These are phyloP conservation scores for Litchi chinensis DNA, from an alignment of 345 rosid species.

Conservation along the genomic window DNA sequence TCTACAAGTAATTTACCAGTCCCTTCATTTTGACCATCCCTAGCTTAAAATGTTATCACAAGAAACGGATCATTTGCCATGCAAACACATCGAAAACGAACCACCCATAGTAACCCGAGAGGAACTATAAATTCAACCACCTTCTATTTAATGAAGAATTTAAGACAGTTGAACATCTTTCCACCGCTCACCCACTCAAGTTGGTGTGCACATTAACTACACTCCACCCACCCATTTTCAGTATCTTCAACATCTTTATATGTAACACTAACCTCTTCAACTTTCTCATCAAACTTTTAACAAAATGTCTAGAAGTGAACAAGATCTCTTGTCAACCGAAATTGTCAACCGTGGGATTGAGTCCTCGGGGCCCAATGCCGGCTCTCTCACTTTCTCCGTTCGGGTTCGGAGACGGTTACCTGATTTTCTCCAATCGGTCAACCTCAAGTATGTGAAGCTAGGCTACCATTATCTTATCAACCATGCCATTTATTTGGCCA, in stretches of 20 bases:
- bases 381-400: slow-evolving; percentile 84
- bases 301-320: slow-evolving; percentile 53
- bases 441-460: slow-evolving; percentile 88
- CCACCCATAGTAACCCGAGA: background rate
- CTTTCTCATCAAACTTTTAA: background rate
- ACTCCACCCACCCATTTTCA: slow-evolving; percentile 39
- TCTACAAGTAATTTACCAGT: background rate
- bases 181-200: slow-evolving; percentile 51
- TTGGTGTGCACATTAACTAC: slow-evolving; percentile 68
- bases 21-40: background rate
- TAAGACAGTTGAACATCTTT: slow-evolving; percentile 40
- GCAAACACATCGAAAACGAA: background rate
- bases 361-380: slow-evolving; percentile 89
- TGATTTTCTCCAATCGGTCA: slow-evolving; percentile 92
- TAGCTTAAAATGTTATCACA: background rate
- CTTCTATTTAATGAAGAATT: slow-evolving; percentile 47
- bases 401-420: slow-evolving; percentile 90
- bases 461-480: slow-evolving; percentile 95
- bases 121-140: background rate
- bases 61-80: background rate
- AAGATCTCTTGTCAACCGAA: slow-evolving; percentile 85
- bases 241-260: background rate
- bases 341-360: slow-evolving; percentile 90
- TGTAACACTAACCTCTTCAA: slow-evolving; percentile 13
- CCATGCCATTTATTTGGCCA: slow-evolving; percentile 90